Conservation (phyloP, 2,329 filamentous ascomycete species). For the Xylaria sp. region DNA sequence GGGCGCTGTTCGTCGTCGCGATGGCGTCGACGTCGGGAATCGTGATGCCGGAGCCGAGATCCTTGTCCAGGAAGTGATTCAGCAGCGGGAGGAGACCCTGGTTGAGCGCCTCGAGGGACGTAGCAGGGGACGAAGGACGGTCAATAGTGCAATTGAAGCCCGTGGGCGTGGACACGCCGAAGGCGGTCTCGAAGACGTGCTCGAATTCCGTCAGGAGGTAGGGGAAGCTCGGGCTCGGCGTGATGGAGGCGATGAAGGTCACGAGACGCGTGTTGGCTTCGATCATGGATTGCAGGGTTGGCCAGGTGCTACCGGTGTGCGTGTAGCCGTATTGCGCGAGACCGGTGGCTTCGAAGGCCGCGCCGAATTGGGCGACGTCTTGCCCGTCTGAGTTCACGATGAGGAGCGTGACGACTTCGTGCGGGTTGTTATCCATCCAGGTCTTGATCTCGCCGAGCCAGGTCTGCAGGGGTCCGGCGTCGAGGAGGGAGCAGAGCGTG, state of each 20-base stretch:
- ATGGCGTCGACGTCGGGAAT: conserved; percentile 58
- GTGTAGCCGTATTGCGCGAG: conserved; percentile 54
- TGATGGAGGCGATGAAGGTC: conserved; percentile 58
- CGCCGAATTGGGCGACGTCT: conserved; percentile 48
- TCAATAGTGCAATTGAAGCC: conserved; percentile 70
- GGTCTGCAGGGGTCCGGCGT: conserved; percentile 58
- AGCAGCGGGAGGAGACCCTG: conserved; percentile 62
- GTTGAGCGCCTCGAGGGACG: conserved; percentile 48
- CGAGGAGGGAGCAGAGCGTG: conserved; percentile 59
- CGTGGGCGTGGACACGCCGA: conserved; percentile 53
- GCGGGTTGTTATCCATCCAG: conserved; percentile 65
- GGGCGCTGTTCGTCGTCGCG: conserved; percentile 59
- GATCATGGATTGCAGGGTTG: conserved; percentile 65
- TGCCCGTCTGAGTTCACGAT: conserved; percentile 57
- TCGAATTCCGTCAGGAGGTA: conserved; percentile 61
- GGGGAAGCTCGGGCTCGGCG: conserved; percentile 43
- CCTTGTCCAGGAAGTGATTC: conserved; percentile 73
- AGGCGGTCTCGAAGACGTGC: conserved; percentile 69
- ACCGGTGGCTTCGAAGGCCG: conserved; percentile 49
- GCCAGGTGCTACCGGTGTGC: conserved; percentile 52
- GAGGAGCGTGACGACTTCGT: conserved; percentile 71
- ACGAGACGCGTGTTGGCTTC: conserved; percentile 57
- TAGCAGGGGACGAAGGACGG: conserved; percentile 51
- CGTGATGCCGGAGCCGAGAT: conserved; percentile 48
- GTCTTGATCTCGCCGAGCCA: conserved; percentile 61